Percentiles rank a stretch among this genome's conserved stretches.
Evolutionary conservation across 2,329 filamentous ascomycete species (phyloP).

Genomic region (Sphaerulina musiva): DNA sequence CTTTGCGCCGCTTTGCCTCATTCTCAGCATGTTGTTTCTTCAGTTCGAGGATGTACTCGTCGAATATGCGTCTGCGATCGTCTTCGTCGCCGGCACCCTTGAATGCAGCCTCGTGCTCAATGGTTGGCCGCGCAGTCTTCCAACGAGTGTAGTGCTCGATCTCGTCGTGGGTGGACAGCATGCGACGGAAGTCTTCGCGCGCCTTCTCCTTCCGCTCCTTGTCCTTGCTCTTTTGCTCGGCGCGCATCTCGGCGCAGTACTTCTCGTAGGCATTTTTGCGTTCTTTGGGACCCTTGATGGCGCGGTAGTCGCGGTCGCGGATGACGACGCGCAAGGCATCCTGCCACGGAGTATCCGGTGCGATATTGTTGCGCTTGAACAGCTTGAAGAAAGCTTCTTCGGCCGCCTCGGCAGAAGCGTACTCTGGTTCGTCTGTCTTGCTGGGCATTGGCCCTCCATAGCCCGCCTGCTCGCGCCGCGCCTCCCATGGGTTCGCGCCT

Average conservation of each 20-base stretch:
- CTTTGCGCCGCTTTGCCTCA: constrained; percentile 65
- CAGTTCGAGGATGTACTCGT: constrained; percentile 82
- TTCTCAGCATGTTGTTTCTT: constrained; percentile 73
- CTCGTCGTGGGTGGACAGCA: constrained; percentile 93
- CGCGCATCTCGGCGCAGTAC: constrained; percentile 81
- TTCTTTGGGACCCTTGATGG: constrained; percentile 86
- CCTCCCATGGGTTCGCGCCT: constrained; percentile 30
- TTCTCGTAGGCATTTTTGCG: constrained; percentile 89
- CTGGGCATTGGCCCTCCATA: constrained; percentile 32
- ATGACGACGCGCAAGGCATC: constrained; percentile 79
- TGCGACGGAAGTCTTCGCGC: constrained; percentile 86
- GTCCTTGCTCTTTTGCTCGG: constrained; percentile 89
- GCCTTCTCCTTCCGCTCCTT: constrained; percentile 90
- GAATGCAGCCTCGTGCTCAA: constrained; percentile 93
- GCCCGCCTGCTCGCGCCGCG: constrained; percentile 28
- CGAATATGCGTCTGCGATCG: constrained; percentile 83
- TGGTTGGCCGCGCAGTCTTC: constrained; percentile 90
- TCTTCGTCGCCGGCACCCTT: constrained; percentile 79
- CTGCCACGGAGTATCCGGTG: constrained; percentile 89
- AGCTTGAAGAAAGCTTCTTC: constrained; percentile 91
- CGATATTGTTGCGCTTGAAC: constrained; percentile 74
- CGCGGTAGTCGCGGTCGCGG: constrained; percentile 85
- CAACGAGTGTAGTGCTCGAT: constrained; percentile 96
- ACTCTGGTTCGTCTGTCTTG: constrained; percentile 54
- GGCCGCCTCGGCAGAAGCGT: constrained; percentile 74